These are phyloP conservation scores for Bretziella fagacearum DNA, from an alignment of 2,329 filamentous ascomycete genomes.

Conservation along the genomic window DNA sequence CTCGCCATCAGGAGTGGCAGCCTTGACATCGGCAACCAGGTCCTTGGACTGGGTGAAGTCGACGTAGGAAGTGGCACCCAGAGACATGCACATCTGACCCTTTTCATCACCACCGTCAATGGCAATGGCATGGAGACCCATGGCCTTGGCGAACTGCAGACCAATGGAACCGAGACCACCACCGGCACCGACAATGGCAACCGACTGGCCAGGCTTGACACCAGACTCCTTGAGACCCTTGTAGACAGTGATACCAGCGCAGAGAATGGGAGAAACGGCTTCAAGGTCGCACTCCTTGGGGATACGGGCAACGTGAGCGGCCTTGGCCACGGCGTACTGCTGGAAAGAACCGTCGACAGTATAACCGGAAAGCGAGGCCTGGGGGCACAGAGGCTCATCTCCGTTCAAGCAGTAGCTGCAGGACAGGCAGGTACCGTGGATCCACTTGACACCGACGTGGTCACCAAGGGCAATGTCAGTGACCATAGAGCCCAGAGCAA, in stretches of 20 bases:
- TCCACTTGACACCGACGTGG: constrained; percentile 79
- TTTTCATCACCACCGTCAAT: constrained; percentile 79
- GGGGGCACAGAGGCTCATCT: constrained; percentile 68
- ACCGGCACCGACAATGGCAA: constrained; percentile 75
- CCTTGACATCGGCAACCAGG: constrained; percentile 70
- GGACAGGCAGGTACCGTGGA: constrained; percentile 70
- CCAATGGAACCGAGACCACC: constrained; percentile 68
- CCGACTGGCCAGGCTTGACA: constrained; percentile 53
- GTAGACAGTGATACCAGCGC: constrained; percentile 77
- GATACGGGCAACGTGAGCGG: constrained; percentile 66
- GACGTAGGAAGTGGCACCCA: constrained; percentile 58
- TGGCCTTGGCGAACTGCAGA: constrained; percentile 76
- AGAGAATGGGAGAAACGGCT: constrained; percentile 62
- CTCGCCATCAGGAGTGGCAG: constrained; percentile 58
- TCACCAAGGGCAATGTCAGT: constrained; percentile 67
- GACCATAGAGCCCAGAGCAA: constrained; percentile 62
- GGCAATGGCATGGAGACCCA: constrained; percentile 66
- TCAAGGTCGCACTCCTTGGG: constrained; percentile 63
- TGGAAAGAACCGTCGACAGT: constrained; percentile 89
- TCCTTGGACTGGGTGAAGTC: constrained; percentile 66
- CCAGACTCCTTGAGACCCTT: constrained; percentile 79
- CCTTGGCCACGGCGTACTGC: constrained; percentile 79
- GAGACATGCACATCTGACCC: constrained; percentile 46
- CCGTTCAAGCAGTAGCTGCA: constrained; percentile 69
- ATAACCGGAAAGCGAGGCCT: constrained; percentile 68